phyloP scores from a whole-genome alignment of 495 filamentous ascomycete species.

The Oidiodendron maius region DNA sequence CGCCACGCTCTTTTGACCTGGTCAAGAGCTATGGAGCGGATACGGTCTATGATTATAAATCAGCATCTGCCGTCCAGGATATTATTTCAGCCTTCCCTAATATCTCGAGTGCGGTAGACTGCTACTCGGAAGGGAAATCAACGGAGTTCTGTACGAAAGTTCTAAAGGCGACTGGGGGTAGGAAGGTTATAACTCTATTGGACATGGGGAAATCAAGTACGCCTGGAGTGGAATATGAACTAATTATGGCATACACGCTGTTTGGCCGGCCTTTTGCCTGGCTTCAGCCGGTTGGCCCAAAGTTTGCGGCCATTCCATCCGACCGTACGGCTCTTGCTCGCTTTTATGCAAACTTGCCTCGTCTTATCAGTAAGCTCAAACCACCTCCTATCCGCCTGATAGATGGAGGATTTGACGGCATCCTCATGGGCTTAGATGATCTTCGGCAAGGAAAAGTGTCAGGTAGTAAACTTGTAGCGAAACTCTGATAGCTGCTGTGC shows the following conservation, averaged over 20 bases:
- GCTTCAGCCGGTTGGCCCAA: constrained; percentile 9
- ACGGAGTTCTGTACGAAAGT: constrained; percentile 11
- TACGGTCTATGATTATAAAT: constrained; percentile 51
- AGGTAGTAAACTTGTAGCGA: constrained; percentile 22
- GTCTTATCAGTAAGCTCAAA: constrained; percentile 4
- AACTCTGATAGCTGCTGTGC: too few relatives aligned
- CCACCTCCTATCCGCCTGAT: constrained; percentile 20
- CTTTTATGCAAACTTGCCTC: constrained; percentile 6
- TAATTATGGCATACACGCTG: constrained; percentile 4
- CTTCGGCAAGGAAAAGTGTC: constrained; percentile 17
- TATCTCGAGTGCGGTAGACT: constrained; percentile 8
- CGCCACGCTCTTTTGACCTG: constrained; percentile 46
- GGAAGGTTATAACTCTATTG: constrained; percentile 6
- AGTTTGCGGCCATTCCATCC: constrained; percentile 1
- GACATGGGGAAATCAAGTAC: constrained; percentile 5
- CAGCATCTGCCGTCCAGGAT: constrained; percentile 4
- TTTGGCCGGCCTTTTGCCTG: constrained; percentile 6
- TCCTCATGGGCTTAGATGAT: constrained; percentile 14
- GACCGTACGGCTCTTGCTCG: constrained; percentile 6
- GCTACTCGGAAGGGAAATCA: constrained; percentile 5
- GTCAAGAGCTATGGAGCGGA: constrained; percentile 47
- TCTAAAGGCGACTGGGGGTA: constrained; percentile 2
- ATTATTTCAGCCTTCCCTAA: constrained; percentile 4
- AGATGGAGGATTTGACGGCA: constrained; percentile 15
- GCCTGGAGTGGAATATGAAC: background rate